A percentile compares a stretch with the other conserved stretches of the same genome.
phyloP scores from a whole-genome alignment of 805 yeast species.

The Metschnikowia arizonensis region DNA sequence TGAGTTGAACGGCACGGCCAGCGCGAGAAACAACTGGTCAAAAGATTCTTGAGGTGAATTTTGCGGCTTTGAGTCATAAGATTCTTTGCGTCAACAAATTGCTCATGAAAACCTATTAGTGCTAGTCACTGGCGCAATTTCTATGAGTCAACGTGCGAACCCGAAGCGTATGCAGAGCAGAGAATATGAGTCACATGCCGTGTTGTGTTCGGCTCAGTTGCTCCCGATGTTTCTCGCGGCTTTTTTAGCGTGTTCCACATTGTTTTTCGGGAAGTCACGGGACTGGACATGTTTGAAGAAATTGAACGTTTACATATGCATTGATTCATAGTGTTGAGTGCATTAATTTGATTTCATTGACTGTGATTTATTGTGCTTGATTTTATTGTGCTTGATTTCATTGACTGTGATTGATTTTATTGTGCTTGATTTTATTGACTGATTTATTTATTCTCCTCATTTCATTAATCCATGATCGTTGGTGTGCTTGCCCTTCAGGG shows the following conservation, averaged over 20 bases:
- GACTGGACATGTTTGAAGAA: background rate
- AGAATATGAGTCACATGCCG: background rate
- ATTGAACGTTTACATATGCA: too few relatives aligned
- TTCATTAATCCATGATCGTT: conserved; percentile 21
- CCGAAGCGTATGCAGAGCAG: background rate
- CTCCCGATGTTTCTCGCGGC: background rate
- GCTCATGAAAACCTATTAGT: background rate
- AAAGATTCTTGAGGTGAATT: background rate
- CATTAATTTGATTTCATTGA: too few relatives aligned
- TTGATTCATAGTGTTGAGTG: background rate
- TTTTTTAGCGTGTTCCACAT: background rate
- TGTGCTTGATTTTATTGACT: too few relatives aligned
- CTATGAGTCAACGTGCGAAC: background rate
- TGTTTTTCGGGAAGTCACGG: background rate
- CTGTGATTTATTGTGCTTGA: too few relatives aligned
- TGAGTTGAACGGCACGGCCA: background rate
- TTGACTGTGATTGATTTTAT: too few relatives aligned
- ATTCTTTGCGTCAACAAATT: background rate
- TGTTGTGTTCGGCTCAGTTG: background rate
- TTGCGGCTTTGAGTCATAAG: background rate
- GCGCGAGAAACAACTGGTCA: background rate
- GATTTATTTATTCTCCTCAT: background rate
- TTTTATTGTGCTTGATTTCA: too few relatives aligned
- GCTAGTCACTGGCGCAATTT: background rate
- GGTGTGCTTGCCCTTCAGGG: conserved; percentile 82